These are phyloP conservation scores for Leishmania guyanensis DNA, from an alignment of 208 protist species.

Conservation along the genomic window DNA sequence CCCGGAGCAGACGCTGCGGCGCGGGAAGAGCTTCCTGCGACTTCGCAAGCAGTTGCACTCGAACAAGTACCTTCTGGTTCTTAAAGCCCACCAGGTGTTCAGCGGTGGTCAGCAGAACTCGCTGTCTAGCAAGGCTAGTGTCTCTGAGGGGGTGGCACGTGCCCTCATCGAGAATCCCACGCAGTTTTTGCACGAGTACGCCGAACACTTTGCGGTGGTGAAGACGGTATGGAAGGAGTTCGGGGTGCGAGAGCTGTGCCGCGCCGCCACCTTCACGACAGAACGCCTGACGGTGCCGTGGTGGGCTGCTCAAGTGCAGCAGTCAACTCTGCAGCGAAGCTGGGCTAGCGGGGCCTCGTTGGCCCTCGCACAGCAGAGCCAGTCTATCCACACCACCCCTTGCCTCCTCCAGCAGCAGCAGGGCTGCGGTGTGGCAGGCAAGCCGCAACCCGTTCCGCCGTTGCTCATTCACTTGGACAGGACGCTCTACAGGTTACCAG, in stretches of 20 bases:
- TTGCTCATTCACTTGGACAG: conserved; percentile 62
- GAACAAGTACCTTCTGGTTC: conserved; percentile 43
- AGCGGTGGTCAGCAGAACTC: conserved; percentile 43
- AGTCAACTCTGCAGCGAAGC: conserved; percentile 25
- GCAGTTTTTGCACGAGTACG: conserved; percentile 48
- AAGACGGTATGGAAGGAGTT: conserved; percentile 61
- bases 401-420: conserved; percentile 29
- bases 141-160: conserved; percentile 57
- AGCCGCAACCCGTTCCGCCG: conserved; percentile 22
- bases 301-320: conserved; percentile 43
- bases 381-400: conserved; percentile 22
- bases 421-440: neutral
- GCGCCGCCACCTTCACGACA: conserved; percentile 59
- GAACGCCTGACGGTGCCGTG: conserved; percentile 57
- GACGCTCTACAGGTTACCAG: conserved; percentile 47
- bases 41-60: conserved; percentile 47
- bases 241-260: conserved; percentile 40
- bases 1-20: conserved; percentile 35
- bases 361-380: conserved; percentile 7
- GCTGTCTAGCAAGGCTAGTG: conserved; percentile 33
- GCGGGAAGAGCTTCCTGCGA: conserved; percentile 45
- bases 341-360: conserved; percentile 6
- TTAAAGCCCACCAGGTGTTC: conserved; percentile 66
- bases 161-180: conserved; percentile 53
- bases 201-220: conserved; percentile 49